A percentile compares a stretch with the other conserved stretches of the same genome.
These are phyloP conservation scores for Mycosphaerella sp. DNA, from an alignment of 2,329 filamentous ascomycete species.

Conservation along the genomic window DNA sequence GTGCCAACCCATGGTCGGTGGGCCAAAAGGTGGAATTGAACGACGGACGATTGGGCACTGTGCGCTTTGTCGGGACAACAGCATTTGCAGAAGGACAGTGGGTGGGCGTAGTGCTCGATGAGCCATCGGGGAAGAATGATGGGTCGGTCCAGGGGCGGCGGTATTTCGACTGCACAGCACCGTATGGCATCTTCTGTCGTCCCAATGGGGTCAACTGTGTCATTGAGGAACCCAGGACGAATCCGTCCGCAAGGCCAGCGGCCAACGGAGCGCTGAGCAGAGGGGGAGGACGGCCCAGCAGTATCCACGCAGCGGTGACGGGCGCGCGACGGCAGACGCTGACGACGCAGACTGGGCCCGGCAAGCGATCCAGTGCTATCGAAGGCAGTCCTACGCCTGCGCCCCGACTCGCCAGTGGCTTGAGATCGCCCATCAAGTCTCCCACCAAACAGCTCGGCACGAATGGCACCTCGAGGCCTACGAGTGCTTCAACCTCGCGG, in stretches of 20 bases:
- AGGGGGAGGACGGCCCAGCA: slow-evolving; percentile 37
- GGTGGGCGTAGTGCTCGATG: slow-evolving; percentile 83
- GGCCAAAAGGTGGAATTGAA: slow-evolving; percentile 74
- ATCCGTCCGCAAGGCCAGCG: slow-evolving; percentile 23
- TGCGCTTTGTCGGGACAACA: slow-evolving; percentile 77
- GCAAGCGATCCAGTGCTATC: slow-evolving; percentile 41
- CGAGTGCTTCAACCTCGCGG: slow-evolving; percentile 53
- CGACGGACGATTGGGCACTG: slow-evolving; percentile 67
- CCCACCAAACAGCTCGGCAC: slow-evolving; percentile 64
- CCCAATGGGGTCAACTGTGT: slow-evolving; percentile 59
- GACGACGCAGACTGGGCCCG: slow-evolving; percentile 7
- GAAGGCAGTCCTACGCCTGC: slow-evolving; percentile 66
- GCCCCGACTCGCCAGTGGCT: slow-evolving; percentile 49
- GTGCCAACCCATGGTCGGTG: slow-evolving; percentile 30
- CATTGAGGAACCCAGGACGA: slow-evolving; percentile 25
- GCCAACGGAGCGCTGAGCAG: slow-evolving; percentile 31
- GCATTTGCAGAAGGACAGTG: slow-evolving; percentile 76
- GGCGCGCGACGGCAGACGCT: slow-evolving; percentile 28
- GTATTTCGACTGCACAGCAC: slow-evolving; percentile 72
- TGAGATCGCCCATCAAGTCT: slow-evolving; percentile 68
- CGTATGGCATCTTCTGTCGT: slow-evolving; percentile 80
- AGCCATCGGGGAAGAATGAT: slow-evolving; percentile 84
- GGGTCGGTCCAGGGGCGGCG: slow-evolving; percentile 79
- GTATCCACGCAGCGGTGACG: slow-evolving; percentile 31
- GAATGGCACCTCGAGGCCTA: slow-evolving; percentile 48